Conservation (phyloP, 2,329 filamentous ascomycete genomes). For the Pseudopithomyces maydicus region DNA sequence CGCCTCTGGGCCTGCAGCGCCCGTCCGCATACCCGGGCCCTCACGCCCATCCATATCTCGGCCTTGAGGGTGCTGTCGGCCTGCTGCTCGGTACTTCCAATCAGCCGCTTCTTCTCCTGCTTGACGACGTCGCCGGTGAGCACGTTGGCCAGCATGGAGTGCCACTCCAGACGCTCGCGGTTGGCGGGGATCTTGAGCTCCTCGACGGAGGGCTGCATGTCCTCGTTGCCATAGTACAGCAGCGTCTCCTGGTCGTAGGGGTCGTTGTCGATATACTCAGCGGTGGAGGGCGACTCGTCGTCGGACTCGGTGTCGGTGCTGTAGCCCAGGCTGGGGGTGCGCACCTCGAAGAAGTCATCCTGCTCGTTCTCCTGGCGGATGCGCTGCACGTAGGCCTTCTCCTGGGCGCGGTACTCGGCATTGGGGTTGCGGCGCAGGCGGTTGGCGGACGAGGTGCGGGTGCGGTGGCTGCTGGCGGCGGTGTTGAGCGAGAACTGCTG, state of each 20-base stretch:
- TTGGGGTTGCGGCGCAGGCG: constrained; percentile 67
- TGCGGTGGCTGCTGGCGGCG: constrained; percentile 56
- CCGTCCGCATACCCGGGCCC: constrained; percentile 82
- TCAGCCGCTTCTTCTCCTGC: constrained; percentile 95
- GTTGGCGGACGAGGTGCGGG: constrained; percentile 62
- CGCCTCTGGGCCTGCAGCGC: constrained; percentile 83
- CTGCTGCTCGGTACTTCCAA: constrained; percentile 78
- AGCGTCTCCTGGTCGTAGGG: constrained; percentile 89
- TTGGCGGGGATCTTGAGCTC: constrained; percentile 88
- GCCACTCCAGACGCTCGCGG: constrained; percentile 92
- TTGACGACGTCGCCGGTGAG: constrained; percentile 95
- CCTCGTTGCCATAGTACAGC: constrained; percentile 89
- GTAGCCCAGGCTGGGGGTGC: constrained; percentile 70
- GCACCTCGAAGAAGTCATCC: constrained; percentile 76
- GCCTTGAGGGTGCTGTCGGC: constrained; percentile 69
- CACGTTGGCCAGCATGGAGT: constrained; percentile 95
- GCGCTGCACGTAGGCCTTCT: constrained; percentile 92
- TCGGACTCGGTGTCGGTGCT: constrained; percentile 81
- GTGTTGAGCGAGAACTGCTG: constrained; percentile 53
- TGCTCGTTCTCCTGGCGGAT: constrained; percentile 76
- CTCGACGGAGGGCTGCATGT: constrained; percentile 84
- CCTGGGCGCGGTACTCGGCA: constrained; percentile 79
- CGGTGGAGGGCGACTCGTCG: constrained; percentile 86
- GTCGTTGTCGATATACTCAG: constrained; percentile 80
- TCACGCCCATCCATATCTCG: constrained; percentile 87